Evolutionary conservation across 345 rosid species (phyloP), one percentile per base, ranked within the genome.

Genomic region (Hibiscus trionum): DNA sequence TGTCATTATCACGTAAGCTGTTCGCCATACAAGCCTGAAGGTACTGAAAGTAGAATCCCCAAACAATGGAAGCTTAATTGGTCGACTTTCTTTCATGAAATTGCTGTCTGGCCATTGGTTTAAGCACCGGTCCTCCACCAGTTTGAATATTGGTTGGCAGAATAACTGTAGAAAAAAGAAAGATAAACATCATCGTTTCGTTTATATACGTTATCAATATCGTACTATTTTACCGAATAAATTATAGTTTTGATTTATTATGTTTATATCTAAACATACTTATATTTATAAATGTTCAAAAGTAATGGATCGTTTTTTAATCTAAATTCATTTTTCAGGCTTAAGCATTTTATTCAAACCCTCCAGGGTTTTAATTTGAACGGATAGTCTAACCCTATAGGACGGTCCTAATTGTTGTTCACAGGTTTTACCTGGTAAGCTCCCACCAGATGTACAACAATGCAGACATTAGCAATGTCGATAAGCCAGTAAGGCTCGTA

Each of bases 401-500:
- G 11, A 39, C 10, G 44, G 10, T 7, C 11, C 44, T 7, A 39
- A 1, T 39, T 7, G 44, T 8, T 39, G 11, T 39, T 39, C 44
- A 39, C 10, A 39, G 44, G 44, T 39, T 37, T 39, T 71, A 80
- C 86, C 82, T 83, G 86, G 70, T 84, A 81, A 56, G 81, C 87
- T n/a, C 81, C 83, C 11, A 77, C 17, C 2, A 84, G 59, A 71
- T 84, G 87, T 27, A 81, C 24, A 37, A 81, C 50, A 7, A 84
- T 78, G 46, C 74, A 72, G 11, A 79, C 35, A 67, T 84, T 81
- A 39, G 80, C 87, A 19, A 81, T 52, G 69, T 81, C 81, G 4
- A 84, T 73, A 24, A 84, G 84, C 84, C 87, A 84, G 44, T 72
- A 77, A 1, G 84, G 76, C 4, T 79, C 44, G 31, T 66, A 75